Conservation (phyloP, 1,284 basidiomycete genomes). For the Ceratobasidium theobromae region DNA sequence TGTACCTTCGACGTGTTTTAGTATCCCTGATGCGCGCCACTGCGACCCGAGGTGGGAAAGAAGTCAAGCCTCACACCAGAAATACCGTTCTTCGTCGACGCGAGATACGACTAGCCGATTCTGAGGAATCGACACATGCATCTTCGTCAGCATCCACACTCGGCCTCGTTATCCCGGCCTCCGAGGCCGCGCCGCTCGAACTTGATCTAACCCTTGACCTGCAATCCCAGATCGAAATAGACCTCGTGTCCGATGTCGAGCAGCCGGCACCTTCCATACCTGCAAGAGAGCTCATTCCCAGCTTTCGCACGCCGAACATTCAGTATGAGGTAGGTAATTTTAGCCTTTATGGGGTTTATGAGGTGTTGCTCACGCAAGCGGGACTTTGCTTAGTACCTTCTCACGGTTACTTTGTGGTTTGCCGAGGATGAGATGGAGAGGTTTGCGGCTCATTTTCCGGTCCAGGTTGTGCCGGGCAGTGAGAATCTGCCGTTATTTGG, state of each 20-base stretch:
- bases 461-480: conserved; percentile 13
- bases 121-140: neutral
- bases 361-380: neutral
- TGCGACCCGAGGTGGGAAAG: neutral
- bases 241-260: neutral
- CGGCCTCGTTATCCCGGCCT: neutral
- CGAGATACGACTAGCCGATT: neutral
- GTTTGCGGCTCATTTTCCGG: conserved; percentile 3
- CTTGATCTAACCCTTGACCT: neutral
- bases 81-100: neutral
- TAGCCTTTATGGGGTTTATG: neutral
- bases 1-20: neutral
- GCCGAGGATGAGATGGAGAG: neutral
- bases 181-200: neutral
- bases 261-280: neutral
- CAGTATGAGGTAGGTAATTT: neutral
- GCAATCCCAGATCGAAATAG: neutral
- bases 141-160: neutral
- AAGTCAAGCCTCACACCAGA: neutral
- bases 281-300: neutral
- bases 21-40: neutral
- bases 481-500: conserved; percentile 2
- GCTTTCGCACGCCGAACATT: conserved; percentile 2
- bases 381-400: neutral
- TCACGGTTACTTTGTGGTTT: conserved; percentile 1